Evolutionary conservation across 2,329 filamentous ascomycete species (phyloP), one percentile per base, ranked within the genome.

Genomic region (Ustulina deusta): DNA sequence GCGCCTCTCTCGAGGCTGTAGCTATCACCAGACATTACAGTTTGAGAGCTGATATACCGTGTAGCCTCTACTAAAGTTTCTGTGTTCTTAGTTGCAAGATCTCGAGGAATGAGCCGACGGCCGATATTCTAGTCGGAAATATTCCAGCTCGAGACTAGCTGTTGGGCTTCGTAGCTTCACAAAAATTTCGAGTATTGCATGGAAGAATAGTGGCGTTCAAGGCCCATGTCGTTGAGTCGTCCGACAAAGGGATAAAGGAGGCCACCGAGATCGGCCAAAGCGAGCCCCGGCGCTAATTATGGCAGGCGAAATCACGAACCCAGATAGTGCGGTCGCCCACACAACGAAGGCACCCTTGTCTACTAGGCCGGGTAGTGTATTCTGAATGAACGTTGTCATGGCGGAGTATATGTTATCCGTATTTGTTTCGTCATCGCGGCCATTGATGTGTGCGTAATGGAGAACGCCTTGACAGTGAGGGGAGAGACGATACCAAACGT

Each of bases 401-500:
- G 81, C 79, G 6, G 48, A 32, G 40, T 70, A 70, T 6, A 71
- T 2, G 3, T 22, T 42, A 15, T 71, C 69, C 2, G 38, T 55
- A 22, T 69, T 71, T 3, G 44, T 42, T 0, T 52, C 5, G 36
- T 57, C 59, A 71, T 29, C 9, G 52, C 55, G n/a, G 66, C 69
- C 1, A 58, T 46, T 0, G 69, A 67, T 22, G 57, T 29, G 15
- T 6, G 13, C 3, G 57, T 58, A 25, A 65, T 61, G 7, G 56
- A 81, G 20, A 49, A 59, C 10, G 42, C 56, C 68, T 84, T 85
- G 46, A 84, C 79, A 0, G 85, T 89, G 74, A 89, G 80, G 2
- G 84, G 86, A 13, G 83, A 76, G 1, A 90, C 86, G 1, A 90
- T 80, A 1, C 81, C 88, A 70, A 85, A 91, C 29, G 83, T 89